A percentile compares a stretch with the other conserved stretches of the same genome.
Evolutionary conservation across 2,329 filamentous ascomycete genomes (phyloP).

Genomic region (Aspergillus ustus): DNA sequence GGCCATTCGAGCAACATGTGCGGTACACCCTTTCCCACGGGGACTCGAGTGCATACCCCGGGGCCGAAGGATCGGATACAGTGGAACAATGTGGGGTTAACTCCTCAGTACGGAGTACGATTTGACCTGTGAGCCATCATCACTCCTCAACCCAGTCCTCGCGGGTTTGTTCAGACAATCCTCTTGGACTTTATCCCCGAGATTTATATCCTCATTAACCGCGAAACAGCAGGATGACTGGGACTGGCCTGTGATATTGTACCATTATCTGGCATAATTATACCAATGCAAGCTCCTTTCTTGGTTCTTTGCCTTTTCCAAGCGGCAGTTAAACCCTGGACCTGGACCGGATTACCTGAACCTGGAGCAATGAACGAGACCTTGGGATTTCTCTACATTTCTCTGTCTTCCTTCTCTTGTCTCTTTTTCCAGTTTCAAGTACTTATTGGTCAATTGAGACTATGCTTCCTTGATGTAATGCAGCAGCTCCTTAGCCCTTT

Average conservation of each 20-base stretch:
- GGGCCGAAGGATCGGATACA: not conserved
- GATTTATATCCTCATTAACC: slow-evolving; percentile 9
- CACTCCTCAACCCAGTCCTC: slow-evolving; percentile 10
- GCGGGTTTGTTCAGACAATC: not conserved
- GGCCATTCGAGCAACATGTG: not conserved
- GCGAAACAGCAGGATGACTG: slow-evolving; percentile 6
- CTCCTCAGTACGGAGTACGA: not conserved
- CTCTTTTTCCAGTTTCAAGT: slow-evolving; percentile 28
- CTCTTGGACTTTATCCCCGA: not conserved
- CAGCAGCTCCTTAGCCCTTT: slow-evolving; percentile 26
- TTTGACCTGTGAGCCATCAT: slow-evolving; percentile 16
- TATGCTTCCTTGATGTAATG: slow-evolving; percentile 29
- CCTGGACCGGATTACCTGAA: slow-evolving; percentile 2
- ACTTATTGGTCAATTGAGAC: slow-evolving; percentile 39
- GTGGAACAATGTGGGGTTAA: slow-evolving; percentile 1
- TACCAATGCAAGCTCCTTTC: slow-evolving; percentile 12
- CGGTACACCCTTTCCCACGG: not conserved
- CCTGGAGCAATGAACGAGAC: slow-evolving; percentile 17
- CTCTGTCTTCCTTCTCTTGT: slow-evolving; percentile 14
- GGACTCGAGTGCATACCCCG: not conserved
- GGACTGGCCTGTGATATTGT: slow-evolving; percentile 10
- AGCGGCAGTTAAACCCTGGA: slow-evolving; percentile 13
- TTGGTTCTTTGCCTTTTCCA: slow-evolving; percentile 8
- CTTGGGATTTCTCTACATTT: slow-evolving; percentile 14
- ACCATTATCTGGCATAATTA: slow-evolving; percentile 14